Conservation (phyloP, 139 green algal species). For the Coelastrella sp. region DNA sequence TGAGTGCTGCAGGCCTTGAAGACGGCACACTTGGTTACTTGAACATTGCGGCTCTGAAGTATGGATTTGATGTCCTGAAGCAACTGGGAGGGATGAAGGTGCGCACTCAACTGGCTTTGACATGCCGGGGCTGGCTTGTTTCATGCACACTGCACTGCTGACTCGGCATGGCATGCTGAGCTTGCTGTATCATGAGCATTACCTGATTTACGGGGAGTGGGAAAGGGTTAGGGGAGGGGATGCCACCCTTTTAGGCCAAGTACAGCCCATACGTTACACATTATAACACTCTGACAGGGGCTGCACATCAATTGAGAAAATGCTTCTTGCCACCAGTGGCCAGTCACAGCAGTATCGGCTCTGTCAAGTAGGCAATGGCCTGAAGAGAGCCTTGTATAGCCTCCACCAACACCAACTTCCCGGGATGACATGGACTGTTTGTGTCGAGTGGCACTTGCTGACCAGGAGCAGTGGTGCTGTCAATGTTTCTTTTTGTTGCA, state of each 20-base stretch:
- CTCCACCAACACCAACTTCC: too few species aligned
- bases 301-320: too few species aligned
- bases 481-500: not conserved
- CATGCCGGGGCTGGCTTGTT: not conserved
- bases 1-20: conserved; percentile 59
- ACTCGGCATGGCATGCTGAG: not conserved
- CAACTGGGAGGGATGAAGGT: conserved; percentile 68
- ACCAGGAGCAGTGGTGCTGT: not conserved
- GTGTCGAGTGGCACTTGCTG: not conserved
- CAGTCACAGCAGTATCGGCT: too few species aligned
- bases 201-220: too few species aligned
- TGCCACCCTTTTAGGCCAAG: too few species aligned
- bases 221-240: too few species aligned
- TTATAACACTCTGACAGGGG: too few species aligned
- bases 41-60: conserved; percentile 73
- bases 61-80: conserved; percentile 67
- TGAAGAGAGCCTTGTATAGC: too few species aligned
- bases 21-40: conserved; percentile 82
- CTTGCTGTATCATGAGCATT: too few species aligned
- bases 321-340: too few species aligned
- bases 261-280: too few species aligned
- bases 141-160: not conserved
- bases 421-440: not conserved
- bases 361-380: too few species aligned
- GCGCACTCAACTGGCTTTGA: not conserved